A percentile compares a stretch with the other conserved stretches of the same genome.
These are phyloP conservation scores for Excoecaria cochinchinensis DNA, from an alignment of 345 rosid genomes.

Conservation along the genomic window DNA sequence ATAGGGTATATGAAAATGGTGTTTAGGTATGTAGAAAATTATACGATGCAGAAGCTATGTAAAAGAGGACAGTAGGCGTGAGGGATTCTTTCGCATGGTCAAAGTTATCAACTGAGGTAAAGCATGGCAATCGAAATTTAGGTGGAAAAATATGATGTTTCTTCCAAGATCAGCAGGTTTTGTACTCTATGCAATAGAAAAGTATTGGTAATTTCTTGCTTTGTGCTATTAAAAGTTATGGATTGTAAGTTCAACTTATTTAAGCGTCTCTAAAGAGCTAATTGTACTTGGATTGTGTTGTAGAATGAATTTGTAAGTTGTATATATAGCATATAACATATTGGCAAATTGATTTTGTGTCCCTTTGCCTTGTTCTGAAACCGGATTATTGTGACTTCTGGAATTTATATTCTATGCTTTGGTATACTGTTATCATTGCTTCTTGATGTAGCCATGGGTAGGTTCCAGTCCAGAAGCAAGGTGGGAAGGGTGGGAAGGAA, in stretches of 20 bases:
- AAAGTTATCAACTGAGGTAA: constrained; percentile 50
- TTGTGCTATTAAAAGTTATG: background rate
- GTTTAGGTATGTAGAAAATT: no score
- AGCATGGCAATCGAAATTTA: constrained; percentile 28
- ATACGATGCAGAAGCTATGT: no score
- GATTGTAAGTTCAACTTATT: background rate
- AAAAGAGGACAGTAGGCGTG: constrained; percentile 38
- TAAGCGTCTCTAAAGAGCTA: constrained; percentile 1
- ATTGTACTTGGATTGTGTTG: background rate
- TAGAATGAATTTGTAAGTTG: constrained; percentile 20
- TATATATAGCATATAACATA: constrained; percentile 8
- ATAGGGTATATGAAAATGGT: no score
- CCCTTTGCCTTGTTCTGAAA: background rate
- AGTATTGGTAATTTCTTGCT: no score
- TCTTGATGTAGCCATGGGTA: background rate
- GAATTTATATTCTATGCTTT: background rate
- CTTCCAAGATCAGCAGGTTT: constrained; percentile 5
- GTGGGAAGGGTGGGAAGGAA: no score
- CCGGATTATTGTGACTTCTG: background rate
- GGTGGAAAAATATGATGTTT: constrained; percentile 37
- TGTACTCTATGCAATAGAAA: constrained; percentile 3
- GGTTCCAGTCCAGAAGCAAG: no score
- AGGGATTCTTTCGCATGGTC: constrained; percentile 48
- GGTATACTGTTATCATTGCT: background rate
- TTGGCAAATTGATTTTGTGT: background rate